A percentile compares a stretch with the other conserved stretches of the same genome.
These are phyloP conservation scores for Crataegus laevigata DNA, from an alignment of 306 rosid genomes.

Conservation along the genomic window DNA sequence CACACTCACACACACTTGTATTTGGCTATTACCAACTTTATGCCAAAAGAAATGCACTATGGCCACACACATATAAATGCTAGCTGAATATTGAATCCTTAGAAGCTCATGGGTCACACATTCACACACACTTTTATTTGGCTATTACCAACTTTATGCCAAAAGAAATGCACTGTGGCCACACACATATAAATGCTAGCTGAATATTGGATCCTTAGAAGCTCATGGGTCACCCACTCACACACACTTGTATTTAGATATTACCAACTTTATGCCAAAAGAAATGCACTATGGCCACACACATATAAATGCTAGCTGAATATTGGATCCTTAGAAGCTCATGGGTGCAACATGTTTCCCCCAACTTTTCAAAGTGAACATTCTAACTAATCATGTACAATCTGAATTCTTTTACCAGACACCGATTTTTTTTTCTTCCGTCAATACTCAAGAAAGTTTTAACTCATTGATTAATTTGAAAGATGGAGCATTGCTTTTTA, in stretches of 20 bases:
- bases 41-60: too few species aligned
- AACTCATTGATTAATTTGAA: neutral
- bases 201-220: neutral
- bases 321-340: neutral
- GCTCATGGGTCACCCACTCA: neutral
- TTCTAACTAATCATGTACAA: neutral
- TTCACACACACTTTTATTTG: too few species aligned
- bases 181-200: neutral
- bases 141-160: neutral
- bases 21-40: too few species aligned
- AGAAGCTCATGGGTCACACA: too few species aligned
- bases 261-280: neutral
- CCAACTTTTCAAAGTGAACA: neutral
- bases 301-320: neutral
- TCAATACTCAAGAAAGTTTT: neutral
- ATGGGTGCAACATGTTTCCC: neutral
- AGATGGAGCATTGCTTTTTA: neutral
- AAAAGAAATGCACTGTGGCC: neutral
- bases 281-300: neutral
- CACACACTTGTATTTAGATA: neutral
- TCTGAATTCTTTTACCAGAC: neutral
- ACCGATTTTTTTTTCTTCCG: neutral
- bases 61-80: too few species aligned
- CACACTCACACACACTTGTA: too few species aligned
- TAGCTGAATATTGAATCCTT: too few species aligned